Conservation (phyloP, 1,284 basidiomycete species). For the Puccinia hordei region DNA sequence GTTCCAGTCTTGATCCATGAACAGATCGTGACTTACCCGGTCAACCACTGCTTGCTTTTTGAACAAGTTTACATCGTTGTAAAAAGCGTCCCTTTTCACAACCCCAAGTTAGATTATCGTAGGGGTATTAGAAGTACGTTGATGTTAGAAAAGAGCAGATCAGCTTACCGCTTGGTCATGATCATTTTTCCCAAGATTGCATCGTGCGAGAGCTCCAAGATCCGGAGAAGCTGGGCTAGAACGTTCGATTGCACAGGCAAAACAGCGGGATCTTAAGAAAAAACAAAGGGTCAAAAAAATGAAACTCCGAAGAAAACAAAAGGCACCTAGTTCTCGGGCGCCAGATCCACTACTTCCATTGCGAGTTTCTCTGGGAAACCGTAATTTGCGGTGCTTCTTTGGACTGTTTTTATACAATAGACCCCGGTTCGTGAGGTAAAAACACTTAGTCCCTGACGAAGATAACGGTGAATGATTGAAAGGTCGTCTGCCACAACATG, state of each 20-base stretch:
- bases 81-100: constrained; percentile 34
- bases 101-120: background rate
- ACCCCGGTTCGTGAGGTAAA: background rate
- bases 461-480: background rate
- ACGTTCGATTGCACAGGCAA: background rate
- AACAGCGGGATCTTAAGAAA: background rate
- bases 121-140: background rate
- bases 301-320: background rate
- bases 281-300: background rate
- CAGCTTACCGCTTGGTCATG: constrained; percentile 37
- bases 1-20: background rate
- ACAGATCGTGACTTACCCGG: constrained; percentile 24
- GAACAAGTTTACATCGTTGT: constrained; percentile 42
- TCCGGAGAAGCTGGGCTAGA: constrained; percentile 11
- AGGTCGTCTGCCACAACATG: background rate
- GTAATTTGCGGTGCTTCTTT: background rate
- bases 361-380: constrained; percentile 23
- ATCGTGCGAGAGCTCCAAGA: constrained; percentile 37
- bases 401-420: background rate
- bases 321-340: constrained; percentile 16
- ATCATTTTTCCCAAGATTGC: constrained; percentile 29
- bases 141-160: background rate
- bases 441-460: background rate
- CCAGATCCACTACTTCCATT: constrained; percentile 22
- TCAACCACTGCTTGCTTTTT: constrained; percentile 33